Evolutionary conservation across 768 basidiomycete species (phyloP).

Genomic region (Suillus plorans): DNA sequence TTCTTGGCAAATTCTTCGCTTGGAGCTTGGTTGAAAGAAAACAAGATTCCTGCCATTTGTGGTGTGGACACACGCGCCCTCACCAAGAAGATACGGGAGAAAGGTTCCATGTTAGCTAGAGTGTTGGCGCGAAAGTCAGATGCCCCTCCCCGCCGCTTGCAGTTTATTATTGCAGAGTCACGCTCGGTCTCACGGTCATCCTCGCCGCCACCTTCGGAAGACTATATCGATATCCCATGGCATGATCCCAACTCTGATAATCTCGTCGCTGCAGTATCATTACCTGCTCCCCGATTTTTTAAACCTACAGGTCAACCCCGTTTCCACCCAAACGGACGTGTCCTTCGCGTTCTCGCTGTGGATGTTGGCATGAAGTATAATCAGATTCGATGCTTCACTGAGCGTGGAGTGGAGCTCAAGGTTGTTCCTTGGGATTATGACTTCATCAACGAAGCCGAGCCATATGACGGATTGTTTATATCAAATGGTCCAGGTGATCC

Average conservation of each 20-base stretch:
- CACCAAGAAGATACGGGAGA: constrained; percentile 94
- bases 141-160: constrained; percentile 39
- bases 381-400: constrained; percentile 94
- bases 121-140: constrained; percentile 65
- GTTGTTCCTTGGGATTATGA: constrained; percentile 98
- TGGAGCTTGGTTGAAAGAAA: constrained; percentile 92
- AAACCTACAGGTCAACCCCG: constrained; percentile 54
- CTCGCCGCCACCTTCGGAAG: constrained; percentile 74
- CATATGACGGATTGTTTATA: constrained; percentile 92
- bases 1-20: constrained; percentile 89
- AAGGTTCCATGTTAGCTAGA: constrained; percentile 89
- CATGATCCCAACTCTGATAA: constrained; percentile 86
- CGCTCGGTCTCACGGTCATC: constrained; percentile 46
- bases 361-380: constrained; percentile 99
- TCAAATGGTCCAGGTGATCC: constrained; percentile 99
- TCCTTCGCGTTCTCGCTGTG: constrained; percentile 82
- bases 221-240: constrained; percentile 82
- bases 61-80: constrained; percentile 96
- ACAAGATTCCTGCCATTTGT: constrained; percentile 90
- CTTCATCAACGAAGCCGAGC: constrained; percentile 73
- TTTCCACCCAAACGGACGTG: constrained; percentile 76
- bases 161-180: constrained; percentile 36
- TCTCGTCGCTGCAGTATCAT: constrained; percentile 89
- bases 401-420: constrained; percentile 92
- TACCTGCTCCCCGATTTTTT: constrained; percentile 65